Conservation (phyloP, 441 rosid species). For the Populus hybrid region DNA sequence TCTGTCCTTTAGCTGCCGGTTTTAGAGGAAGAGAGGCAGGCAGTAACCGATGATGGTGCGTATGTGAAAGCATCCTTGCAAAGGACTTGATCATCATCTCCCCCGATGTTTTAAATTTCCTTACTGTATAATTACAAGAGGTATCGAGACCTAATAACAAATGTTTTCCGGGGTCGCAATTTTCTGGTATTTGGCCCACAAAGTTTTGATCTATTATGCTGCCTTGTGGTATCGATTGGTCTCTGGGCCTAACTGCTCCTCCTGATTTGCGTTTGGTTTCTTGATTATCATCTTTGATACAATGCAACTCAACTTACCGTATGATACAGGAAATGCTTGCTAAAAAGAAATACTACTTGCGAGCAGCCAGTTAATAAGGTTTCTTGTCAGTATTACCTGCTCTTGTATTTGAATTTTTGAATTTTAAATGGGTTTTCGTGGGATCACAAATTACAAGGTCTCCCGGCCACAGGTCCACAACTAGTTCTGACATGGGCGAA, state of each 20-base stretch:
- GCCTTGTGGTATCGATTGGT: not conserved
- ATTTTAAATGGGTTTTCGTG: too few relatives aligned
- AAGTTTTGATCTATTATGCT: not conserved
- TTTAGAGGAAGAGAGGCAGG: not conserved
- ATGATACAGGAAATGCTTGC: not conserved
- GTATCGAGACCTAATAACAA: not conserved
- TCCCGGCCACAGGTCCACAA: too few relatives aligned
- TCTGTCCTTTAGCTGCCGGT: not conserved
- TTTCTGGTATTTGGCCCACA: not conserved
- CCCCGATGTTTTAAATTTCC: not conserved
- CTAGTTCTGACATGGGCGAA: too few relatives aligned
- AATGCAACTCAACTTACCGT: not conserved
- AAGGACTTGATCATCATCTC: not conserved
- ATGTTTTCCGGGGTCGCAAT: not conserved
- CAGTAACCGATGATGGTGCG: not conserved
- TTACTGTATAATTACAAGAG: not conserved
- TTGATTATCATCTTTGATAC: not conserved
- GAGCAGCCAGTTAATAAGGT: not conserved
- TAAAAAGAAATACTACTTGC: not conserved
- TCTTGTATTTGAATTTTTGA: too few relatives aligned
- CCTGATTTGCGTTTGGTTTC: not conserved
- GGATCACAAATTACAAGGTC: too few relatives aligned
- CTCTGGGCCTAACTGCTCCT: not conserved
- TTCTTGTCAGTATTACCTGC: too few relatives aligned
- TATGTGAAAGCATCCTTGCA: not conserved